These are phyloP conservation scores for Hansenula sp. DNA, from an alignment of 1,139 yeast species.

Conservation along the genomic window DNA sequence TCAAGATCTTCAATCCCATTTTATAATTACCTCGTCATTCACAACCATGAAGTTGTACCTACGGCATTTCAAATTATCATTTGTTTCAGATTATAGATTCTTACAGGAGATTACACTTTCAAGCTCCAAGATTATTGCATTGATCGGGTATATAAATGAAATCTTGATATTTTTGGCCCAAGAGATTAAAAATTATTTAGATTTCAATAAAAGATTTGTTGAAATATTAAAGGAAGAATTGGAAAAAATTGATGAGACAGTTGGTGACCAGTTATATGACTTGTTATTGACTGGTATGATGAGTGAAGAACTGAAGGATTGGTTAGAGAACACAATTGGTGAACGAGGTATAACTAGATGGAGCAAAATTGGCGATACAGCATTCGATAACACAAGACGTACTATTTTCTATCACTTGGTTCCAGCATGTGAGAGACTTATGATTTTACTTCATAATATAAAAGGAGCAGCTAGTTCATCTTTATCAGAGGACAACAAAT, in stretches of 20 bases:
- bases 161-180: slow-evolving; percentile 32
- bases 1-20: slow-evolving; percentile 10
- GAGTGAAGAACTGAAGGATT: slow-evolving; percentile 40
- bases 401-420: slow-evolving; percentile 45
- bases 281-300: slow-evolving; percentile 55
- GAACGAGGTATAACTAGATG: slow-evolving; percentile 66
- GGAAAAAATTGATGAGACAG: slow-evolving; percentile 20
- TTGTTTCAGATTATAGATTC: slow-evolving; percentile 7
- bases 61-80: slow-evolving; percentile 10
- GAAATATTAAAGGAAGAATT: slow-evolving; percentile 23
- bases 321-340: slow-evolving; percentile 52
- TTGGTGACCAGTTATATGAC: slow-evolving; percentile 39
- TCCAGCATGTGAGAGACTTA: slow-evolving; percentile 54
- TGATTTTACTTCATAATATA: slow-evolving; percentile 45
- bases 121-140: slow-evolving; percentile 26
- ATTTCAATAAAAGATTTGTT: slow-evolving; percentile 34
- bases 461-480: slow-evolving; percentile 31
- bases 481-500: slow-evolving; percentile 29
- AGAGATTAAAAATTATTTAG: slow-evolving; percentile 40
- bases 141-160: slow-evolving; percentile 36
- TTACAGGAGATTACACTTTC: slow-evolving; percentile 26
- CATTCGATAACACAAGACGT: slow-evolving; percentile 46
- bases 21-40: slow-evolving; percentile 16
- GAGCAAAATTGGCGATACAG: slow-evolving; percentile 42
- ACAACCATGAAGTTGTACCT: slow-evolving; percentile 16